Evolutionary conservation across 768 basidiomycete species (phyloP).

Genomic region (Hirschioporus abietinus): DNA sequence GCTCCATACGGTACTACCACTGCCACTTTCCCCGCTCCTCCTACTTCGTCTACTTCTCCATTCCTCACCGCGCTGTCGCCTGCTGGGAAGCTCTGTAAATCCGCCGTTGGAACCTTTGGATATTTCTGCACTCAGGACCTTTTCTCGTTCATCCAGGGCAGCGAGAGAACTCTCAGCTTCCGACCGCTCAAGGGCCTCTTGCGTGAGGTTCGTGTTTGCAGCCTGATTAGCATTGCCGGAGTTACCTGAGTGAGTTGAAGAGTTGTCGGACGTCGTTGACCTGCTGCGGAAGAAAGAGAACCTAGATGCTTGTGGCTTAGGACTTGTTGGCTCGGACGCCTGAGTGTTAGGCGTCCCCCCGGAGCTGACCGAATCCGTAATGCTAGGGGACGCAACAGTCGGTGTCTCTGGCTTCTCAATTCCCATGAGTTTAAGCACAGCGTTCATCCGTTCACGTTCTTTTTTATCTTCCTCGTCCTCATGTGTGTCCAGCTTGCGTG

Average conservation of each 20-base stretch:
- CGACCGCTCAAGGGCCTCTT: constrained; percentile 72
- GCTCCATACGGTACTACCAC: constrained; percentile 81
- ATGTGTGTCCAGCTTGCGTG: constrained; percentile 75
- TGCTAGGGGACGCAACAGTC: background rate
- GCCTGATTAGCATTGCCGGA: constrained; percentile 29
- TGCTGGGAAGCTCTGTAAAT: constrained; percentile 69
- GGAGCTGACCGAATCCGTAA: background rate
- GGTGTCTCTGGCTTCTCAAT: constrained; percentile 60
- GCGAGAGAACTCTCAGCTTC: constrained; percentile 74
- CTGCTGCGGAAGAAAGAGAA: constrained; percentile 69
- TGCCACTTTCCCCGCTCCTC: constrained; percentile 58
- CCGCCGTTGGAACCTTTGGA: constrained; percentile 68
- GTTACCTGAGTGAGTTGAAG: constrained; percentile 44
- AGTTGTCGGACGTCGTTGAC: constrained; percentile 34
- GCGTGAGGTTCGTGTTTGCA: constrained; percentile 46
- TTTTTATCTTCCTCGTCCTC: constrained; percentile 91
- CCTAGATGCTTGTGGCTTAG: constrained; percentile 34
- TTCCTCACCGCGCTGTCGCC: constrained; percentile 39
- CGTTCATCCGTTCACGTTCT: constrained; percentile 82
- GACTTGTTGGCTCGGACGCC: constrained; percentile 24
- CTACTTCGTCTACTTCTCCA: constrained; percentile 50
- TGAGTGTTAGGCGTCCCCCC: constrained; percentile 27
- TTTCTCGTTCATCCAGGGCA: constrained; percentile 77
- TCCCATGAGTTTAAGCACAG: constrained; percentile 93
- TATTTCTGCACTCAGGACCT: constrained; percentile 63